phyloP scores from a whole-genome alignment of 768 basidiomycete species.

The Amanita phalloides region DNA sequence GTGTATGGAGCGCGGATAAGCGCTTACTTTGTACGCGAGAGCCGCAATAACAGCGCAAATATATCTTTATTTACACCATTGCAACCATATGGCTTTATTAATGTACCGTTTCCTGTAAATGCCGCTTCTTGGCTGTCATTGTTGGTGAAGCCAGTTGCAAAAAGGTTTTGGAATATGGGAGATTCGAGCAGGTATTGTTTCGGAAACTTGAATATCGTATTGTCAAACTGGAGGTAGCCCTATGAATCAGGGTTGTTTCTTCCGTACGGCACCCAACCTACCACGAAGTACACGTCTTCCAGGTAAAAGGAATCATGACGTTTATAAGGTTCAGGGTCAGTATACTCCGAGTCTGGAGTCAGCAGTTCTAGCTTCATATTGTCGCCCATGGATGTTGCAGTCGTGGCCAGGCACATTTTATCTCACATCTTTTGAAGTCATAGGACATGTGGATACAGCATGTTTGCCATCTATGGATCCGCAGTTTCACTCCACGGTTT shows the following conservation, averaged over 20 bases:
- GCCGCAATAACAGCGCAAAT: not conserved
- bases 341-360: not conserved
- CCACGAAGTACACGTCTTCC: not conserved
- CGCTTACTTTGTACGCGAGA: not conserved
- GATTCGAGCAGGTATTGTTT: not conserved
- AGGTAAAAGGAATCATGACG: not conserved
- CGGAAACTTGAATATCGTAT: conserved; percentile 1
- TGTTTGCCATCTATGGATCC: not conserved
- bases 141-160: not conserved
- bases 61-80: not conserved
- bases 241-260: not conserved
- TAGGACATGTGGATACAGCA: not conserved
- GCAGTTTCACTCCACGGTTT: not conserved
- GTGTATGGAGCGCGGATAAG: not conserved
- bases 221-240: not conserved
- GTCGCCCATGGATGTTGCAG: not conserved
- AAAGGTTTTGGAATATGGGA: not conserved
- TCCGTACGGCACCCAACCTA: not conserved
- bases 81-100: not conserved
- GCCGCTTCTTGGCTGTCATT: not conserved
- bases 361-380: not conserved
- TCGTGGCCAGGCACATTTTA: not conserved
- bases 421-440: not conserved
- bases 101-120: not conserved
- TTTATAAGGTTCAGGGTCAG: not conserved